Percentiles rank a stretch among this genome's conserved stretches.
phyloP scores from a whole-genome alignment of 2,329 filamentous ascomycete species.

The Xylaria multiplex region DNA sequence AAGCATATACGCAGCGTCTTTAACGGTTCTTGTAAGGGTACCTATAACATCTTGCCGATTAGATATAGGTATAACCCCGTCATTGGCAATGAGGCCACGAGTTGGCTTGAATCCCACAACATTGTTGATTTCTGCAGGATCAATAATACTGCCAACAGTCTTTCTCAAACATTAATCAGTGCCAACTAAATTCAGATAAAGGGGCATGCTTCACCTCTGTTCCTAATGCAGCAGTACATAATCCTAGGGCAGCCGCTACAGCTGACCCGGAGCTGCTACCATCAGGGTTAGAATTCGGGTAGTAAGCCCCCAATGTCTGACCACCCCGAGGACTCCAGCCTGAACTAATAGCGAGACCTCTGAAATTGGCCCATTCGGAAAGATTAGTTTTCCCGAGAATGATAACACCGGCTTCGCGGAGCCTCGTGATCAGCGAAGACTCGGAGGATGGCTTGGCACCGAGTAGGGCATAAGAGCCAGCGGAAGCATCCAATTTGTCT shows the following conservation, averaged over 20 bases:
- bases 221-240: background rate
- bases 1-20: constrained; percentile 71
- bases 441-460: background rate
- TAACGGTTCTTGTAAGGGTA: constrained; percentile 70
- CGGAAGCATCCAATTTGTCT: background rate
- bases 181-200: background rate
- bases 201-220: background rate
- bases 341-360: background rate
- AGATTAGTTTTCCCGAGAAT: background rate
- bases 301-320: background rate
- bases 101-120: constrained; percentile 6
- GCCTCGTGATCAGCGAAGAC: background rate
- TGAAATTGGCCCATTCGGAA: background rate
- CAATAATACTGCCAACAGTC: background rate
- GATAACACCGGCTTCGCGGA: background rate
- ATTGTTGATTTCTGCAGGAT: background rate
- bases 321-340: constrained; percentile 10
- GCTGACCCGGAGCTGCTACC: constrained; percentile 4
- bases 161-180: background rate
- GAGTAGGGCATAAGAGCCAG: background rate
- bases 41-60: constrained; percentile 74
- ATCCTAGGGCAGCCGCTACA: constrained; percentile 58
- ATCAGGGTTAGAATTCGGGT: background rate
- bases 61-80: constrained; percentile 73
- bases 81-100: constrained; percentile 62